A percentile compares a stretch with the other conserved stretches of the same genome.
Conservation (phyloP, 108 stramenopile species). For the Cylindrotheca closterium region DNA sequence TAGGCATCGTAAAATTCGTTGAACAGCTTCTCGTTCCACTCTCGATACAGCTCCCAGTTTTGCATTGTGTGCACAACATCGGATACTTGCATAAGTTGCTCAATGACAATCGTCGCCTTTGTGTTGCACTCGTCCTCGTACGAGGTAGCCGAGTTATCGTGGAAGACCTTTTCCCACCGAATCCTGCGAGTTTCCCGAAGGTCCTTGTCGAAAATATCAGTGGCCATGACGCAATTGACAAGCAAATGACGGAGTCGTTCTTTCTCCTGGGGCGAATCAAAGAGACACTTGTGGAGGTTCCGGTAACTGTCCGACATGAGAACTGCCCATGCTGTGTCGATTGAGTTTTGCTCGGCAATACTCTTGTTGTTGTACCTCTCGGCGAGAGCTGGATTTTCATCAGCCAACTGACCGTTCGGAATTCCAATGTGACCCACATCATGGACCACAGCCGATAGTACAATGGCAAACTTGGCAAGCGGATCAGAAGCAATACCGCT, state of each 20-base stretch:
- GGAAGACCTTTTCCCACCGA: slow-evolving; percentile 49
- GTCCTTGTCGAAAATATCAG: slow-evolving; percentile 47
- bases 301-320: slow-evolving; percentile 33
- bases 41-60: slow-evolving; percentile 46
- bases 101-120: slow-evolving; percentile 45
- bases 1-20: slow-evolving; percentile 54
- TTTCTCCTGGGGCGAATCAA: slow-evolving; percentile 24
- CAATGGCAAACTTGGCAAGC: slow-evolving; percentile 38
- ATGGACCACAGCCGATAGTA: slow-evolving; percentile 44
- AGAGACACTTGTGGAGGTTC: slow-evolving; percentile 28
- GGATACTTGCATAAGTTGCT: slow-evolving; percentile 55
- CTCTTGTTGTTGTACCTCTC: slow-evolving; percentile 29
- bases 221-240: slow-evolving; percentile 45
- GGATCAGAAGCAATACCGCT: slow-evolving; percentile 40
- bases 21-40: slow-evolving; percentile 61
- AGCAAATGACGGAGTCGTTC: slow-evolving; percentile 36
- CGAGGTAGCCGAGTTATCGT: not conserved
- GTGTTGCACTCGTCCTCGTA: slow-evolving; percentile 7
- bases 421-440: slow-evolving; percentile 50
- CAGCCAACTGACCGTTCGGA: slow-evolving; percentile 42
- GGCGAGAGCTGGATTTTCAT: slow-evolving; percentile 29
- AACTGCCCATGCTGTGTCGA: slow-evolving; percentile 37
- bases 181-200: slow-evolving; percentile 19
- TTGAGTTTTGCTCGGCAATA: slow-evolving; percentile 42
- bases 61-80: slow-evolving; percentile 71